Percentiles rank a stretch among this genome's conserved stretches.
These are phyloP conservation scores for Lyophyllum semitale DNA, from an alignment of 768 basidiomycete species.

Conservation along the genomic window DNA sequence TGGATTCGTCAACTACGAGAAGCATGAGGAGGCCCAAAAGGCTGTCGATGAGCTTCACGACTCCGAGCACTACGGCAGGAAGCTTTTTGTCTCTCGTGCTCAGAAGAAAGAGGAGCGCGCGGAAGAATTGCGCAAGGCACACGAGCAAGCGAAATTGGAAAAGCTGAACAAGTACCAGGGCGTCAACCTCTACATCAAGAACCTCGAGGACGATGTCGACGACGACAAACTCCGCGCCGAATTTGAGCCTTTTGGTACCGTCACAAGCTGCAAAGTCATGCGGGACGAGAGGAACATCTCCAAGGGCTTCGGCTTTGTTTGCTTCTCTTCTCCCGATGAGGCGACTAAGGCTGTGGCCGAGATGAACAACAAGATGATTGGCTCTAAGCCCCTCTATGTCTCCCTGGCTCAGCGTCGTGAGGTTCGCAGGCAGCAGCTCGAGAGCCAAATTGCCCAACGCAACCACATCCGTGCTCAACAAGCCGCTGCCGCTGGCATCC, in stretches of 20 bases:
- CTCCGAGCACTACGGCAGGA: constrained; percentile 78
- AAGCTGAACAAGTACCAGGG: constrained; percentile 98
- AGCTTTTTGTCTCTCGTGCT: constrained; percentile 93
- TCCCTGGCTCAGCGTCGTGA: constrained; percentile 98
- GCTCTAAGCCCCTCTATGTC: constrained; percentile 97
- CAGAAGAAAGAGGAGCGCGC: constrained; percentile 99
- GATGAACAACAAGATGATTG: constrained; percentile 99
- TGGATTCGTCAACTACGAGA: constrained; percentile 96
- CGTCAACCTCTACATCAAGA: constrained; percentile 99
- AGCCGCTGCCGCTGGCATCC: constrained; percentile 84
- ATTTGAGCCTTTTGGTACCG: constrained; percentile 95
- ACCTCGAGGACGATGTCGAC: constrained; percentile 96
- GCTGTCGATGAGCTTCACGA: constrained; percentile 93
- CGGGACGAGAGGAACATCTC: constrained; percentile 91
- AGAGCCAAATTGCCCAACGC: constrained; percentile 98
- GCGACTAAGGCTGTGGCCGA: constrained; percentile 99
- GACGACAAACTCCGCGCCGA: constrained; percentile 96
- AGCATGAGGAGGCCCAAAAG: constrained; percentile 86
- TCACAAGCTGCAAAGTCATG: constrained; percentile 99
- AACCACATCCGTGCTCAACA: constrained; percentile 97
- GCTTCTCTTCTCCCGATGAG: constrained; percentile 97
- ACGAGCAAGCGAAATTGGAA: constrained; percentile 96
- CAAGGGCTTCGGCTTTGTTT: constrained; percentile 98
- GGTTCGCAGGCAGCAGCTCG: constrained; percentile 95
- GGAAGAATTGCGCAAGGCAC: constrained; percentile 90